A percentile compares a stretch with the other conserved stretches of the same genome.
These are phyloP conservation scores for Calycina herbarum DNA, from an alignment of 2,329 filamentous ascomycete genomes.

Conservation along the genomic window DNA sequence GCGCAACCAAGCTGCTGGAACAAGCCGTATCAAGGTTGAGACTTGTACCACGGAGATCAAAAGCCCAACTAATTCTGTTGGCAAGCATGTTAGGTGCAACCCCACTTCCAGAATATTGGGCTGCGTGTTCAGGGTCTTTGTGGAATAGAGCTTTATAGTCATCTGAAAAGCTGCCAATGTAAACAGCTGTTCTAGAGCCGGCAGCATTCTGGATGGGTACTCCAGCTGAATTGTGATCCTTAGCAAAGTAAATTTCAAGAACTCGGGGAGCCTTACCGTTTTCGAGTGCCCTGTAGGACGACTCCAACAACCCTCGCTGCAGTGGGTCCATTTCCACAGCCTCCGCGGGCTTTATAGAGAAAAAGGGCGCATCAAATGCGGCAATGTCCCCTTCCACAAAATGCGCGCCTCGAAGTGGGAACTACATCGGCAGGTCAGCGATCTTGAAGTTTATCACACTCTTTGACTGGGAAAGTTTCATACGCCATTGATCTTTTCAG, in stretches of 20 bases:
- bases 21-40: conserved; percentile 59
- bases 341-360: conserved; percentile 40
- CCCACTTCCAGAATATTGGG: conserved; percentile 29
- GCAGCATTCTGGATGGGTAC: conserved; percentile 9
- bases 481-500: background rate
- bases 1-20: conserved; percentile 53
- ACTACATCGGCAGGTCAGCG: too few relatives aligned
- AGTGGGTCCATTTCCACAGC: conserved; percentile 47
- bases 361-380: conserved; percentile 43
- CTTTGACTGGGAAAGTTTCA: too few relatives aligned
- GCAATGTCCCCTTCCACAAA: conserved; percentile 39
- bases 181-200: conserved; percentile 33
- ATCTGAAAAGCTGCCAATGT: conserved; percentile 39
- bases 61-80: conserved; percentile 57
- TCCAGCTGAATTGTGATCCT: conserved; percentile 5
- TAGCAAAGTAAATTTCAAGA: background rate
- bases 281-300: conserved; percentile 17
- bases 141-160: conserved; percentile 14
- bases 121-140: background rate
- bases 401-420: conserved; percentile 19
- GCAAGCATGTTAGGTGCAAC: conserved; percentile 44
- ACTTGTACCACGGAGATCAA: conserved; percentile 51
- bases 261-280: conserved; percentile 12
- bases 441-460: too few relatives aligned
- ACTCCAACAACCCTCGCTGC: conserved; percentile 42